Base-by-base conservation (phyloP, 768 basidiomycete species). In the Stropharia rugosoannulata region DNA sequence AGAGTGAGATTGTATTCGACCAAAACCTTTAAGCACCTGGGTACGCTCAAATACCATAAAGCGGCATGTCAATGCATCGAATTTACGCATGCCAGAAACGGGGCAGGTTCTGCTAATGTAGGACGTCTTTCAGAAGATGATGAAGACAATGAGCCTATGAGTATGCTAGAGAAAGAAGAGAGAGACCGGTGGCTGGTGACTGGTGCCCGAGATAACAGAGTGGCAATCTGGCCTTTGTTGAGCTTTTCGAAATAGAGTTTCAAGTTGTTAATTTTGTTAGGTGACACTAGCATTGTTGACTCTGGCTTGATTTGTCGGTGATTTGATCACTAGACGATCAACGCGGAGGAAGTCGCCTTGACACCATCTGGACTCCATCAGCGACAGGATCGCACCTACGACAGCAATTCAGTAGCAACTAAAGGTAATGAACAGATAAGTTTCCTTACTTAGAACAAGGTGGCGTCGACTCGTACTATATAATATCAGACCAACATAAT, bases 1-100 rank as follows among this genome's bases (percentile, higher is more conserved):
- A 97, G 93, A 55, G 77, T 95, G 15, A 85, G 93, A 0, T 73
- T 98, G 7, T 94, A 89, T 70, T 89, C 93, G 0, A 86, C 91
- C 2, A 87, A 85, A 60, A 79, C 82, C 4, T 79, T 94, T 69
- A 95, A 92, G 61, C 71, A 89, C 0, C 85, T 99, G 6, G 96
- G 96, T 5, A 89, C 87, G 4, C 77, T 98, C 6, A 75, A 75
- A 22, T 91, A 93, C 66, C 96, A 98, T 74, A 90, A 91, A 59
- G 78, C 80, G 8, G 81, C 79, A 12, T 89, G 90, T 55, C 90
- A 95, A 61, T 79, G 83, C 4, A 62, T 97, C 16, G 78, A 83
- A 3, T 98, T 98, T 65, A 85, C 89, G 18, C 65, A 25, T 32
- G n/a, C 13, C 27, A 32, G 22, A 25, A 12, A 11, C 43, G 43